These are phyloP conservation scores for Vanrija pseudolonga DNA, from an alignment of 1,284 basidiomycete genomes.

Conservation along the genomic window DNA sequence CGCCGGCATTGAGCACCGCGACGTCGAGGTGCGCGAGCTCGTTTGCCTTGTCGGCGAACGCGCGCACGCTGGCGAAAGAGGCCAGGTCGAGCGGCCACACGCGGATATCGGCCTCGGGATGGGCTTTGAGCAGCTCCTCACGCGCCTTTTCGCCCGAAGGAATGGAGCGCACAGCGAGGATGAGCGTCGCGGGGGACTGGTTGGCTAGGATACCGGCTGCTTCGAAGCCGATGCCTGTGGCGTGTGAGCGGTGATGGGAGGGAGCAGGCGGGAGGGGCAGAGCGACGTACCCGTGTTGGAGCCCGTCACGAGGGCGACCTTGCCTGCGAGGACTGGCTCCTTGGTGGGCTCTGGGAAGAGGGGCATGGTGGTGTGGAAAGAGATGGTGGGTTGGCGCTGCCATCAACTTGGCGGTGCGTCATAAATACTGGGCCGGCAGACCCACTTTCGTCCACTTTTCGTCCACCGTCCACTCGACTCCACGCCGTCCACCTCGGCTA, in stretches of 20 bases:
- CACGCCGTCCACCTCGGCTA: too few species aligned
- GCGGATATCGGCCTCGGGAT: conserved; percentile 8
- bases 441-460: too few species aligned
- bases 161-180: conserved; percentile 19
- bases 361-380: too few species aligned
- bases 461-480: too few species aligned
- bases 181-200: conserved; percentile 11
- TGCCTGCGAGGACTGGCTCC: background rate
- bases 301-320: conserved; percentile 23
- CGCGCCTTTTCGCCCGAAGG: conserved; percentile 5
- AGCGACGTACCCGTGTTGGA: conserved; percentile 20
- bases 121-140: conserved; percentile 1
- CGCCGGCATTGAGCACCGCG: conserved; percentile 13
- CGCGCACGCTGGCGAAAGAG: conserved; percentile 8
- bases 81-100: conserved; percentile 19
- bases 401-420: too few species aligned
- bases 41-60: conserved; percentile 1
- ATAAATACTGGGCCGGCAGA: too few species aligned
- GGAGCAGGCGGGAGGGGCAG: too few species aligned
- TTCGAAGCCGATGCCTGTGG: conserved; percentile 25
- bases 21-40: conserved; percentile 3
- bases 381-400: too few species aligned
- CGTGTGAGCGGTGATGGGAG: background rate
- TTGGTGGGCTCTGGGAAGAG: too few species aligned
- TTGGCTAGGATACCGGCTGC: conserved; percentile 11